Base-by-base conservation (phyloP, 345 rosid genomes). In the Lumnitzera littorea region DNA sequence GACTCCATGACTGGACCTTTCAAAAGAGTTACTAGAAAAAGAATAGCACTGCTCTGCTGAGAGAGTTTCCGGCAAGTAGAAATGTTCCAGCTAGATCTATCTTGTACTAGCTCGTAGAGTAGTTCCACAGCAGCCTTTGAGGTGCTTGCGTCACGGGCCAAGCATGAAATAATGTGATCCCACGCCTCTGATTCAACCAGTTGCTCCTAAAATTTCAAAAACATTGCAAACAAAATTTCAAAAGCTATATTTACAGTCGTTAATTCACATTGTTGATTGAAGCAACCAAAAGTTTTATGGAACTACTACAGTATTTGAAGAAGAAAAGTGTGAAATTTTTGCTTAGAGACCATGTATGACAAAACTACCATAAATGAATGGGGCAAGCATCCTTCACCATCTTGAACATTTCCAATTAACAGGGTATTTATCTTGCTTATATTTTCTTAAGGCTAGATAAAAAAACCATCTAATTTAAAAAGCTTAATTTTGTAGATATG, bases 71-170 rank as follows among this genome's bases (percentile, higher is more conserved):
- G 57, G 50, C 85, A 82, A 46, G 25, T 72, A 68, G 75, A 65
- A 24, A 78, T 64, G 41, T 80, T 78, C 91, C 91, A 85, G 55
- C 76, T 76, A 51, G 82, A 78, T 60, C 85, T 78, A 50, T 82
- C 85, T 65, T 78, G 91, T 73, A 82, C 65, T 66, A 85, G 72
- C 67, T 82, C 85, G 24, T 53, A 78, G 7, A 85, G 76, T 69
- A 85, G 70, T 64, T 76, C 84, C n/a, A 85, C 73, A 27, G 85
- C 85, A 60, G 76, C 79, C 75, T 69, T 77, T 15, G 87, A 80
- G 65, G 78, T 69, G 70, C 73, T 76, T 51, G 79, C 62, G 59
- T 80, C 85, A 12, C 79, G 77, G 25, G 58, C 84, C 55, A 85
- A 76, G 72, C 84, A 82, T 13, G 76, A 76, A 75, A 82, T 62